Conservation (phyloP, 805 yeast species). For the Deakozyma indianensis region DNA sequence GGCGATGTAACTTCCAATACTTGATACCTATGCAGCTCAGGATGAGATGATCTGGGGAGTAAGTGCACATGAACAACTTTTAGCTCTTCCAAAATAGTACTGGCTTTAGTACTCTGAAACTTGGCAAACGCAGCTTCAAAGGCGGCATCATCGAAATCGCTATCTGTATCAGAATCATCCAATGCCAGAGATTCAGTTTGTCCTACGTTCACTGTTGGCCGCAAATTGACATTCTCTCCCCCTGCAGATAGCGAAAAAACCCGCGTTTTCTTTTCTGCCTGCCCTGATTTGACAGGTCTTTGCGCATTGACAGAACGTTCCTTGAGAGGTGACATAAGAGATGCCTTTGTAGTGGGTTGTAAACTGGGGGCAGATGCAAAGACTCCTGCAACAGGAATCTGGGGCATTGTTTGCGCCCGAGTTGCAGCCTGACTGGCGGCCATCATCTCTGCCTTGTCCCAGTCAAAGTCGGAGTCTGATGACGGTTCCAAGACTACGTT, state of each 20-base stretch:
- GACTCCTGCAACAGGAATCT: background rate
- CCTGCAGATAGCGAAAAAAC: background rate
- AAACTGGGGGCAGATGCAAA: background rate
- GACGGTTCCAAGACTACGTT: background rate
- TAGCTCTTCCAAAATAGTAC: background rate
- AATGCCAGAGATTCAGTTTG: background rate
- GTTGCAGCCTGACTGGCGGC: background rate
- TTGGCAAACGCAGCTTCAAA: conserved; percentile 2
- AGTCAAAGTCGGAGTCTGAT: conserved; percentile 2
- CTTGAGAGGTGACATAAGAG: background rate
- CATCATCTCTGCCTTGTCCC: background rate
- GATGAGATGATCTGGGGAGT: background rate
- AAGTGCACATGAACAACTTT: conserved; percentile 1
- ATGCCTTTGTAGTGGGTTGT: background rate
- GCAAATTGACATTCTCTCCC: background rate
- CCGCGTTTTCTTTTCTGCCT: background rate
- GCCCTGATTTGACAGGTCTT: background rate
- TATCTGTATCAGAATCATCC: background rate
- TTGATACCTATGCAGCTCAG: conserved; percentile 2
- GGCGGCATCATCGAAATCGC: conserved; percentile 3
- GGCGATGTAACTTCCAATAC: background rate
- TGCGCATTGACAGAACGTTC: background rate
- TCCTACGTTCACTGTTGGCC: background rate
- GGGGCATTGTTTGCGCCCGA: background rate
- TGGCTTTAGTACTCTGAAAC: background rate